These are phyloP conservation scores for Penicillium sp. DNA, from an alignment of 2,329 filamentous ascomycete genomes.

Conservation along the genomic window DNA sequence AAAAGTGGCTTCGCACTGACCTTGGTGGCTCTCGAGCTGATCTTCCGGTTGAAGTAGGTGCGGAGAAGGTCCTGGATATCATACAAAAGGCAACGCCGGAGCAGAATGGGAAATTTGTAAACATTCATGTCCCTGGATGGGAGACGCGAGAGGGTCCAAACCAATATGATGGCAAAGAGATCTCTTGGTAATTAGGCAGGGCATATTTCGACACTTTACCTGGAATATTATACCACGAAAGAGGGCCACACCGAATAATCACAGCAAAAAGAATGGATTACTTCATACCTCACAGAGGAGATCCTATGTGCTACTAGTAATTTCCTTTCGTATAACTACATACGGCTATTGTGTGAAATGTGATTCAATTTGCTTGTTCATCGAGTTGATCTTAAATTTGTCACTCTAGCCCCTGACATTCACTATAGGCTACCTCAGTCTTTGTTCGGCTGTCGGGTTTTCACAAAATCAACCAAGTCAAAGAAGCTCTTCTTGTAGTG, in stretches of 20 bases:
- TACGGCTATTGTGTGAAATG: neutral
- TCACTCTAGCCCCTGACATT: neutral
- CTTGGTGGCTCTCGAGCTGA: constrained; percentile 44
- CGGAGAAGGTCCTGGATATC: constrained; percentile 43
- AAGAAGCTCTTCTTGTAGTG: constrained; percentile 60
- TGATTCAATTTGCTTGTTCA: neutral
- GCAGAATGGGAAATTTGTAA: constrained; percentile 50
- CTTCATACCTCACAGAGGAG: neutral
- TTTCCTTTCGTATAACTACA: neutral
- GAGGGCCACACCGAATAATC: neutral
- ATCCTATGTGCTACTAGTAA: no score
- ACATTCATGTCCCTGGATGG: constrained; percentile 42
- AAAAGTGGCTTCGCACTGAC: constrained; percentile 49
- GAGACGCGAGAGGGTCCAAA: constrained; percentile 38
- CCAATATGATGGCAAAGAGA: constrained; percentile 38
- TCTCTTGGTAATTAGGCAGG: constrained; percentile 29
- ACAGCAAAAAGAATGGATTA: neutral
- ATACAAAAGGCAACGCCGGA: constrained; percentile 42
- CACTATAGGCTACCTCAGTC: neutral
- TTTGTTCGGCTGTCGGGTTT: constrained; percentile 11
- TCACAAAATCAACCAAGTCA: constrained; percentile 55
- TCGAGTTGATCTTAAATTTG: neutral
- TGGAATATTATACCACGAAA: neutral
- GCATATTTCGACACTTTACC: neutral
- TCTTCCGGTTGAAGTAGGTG: constrained; percentile 41